A percentile compares a stretch with the other conserved stretches of the same genome.
Conservation (phyloP, 1,284 basidiomycete genomes). For the Ustilago curta region DNA sequence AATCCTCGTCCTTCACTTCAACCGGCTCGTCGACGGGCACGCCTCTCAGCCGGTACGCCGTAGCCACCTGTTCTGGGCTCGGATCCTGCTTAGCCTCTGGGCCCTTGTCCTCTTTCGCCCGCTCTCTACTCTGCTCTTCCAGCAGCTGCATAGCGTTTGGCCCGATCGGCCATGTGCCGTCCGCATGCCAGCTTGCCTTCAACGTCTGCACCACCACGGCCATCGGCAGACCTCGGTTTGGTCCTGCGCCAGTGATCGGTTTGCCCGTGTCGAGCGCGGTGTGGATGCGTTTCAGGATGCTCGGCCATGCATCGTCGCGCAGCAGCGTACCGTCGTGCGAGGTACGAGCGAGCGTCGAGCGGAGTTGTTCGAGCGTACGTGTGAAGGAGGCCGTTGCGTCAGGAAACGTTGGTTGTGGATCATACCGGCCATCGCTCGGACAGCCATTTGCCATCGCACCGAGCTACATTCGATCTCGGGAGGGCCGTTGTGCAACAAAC, state of each 20-base stretch:
- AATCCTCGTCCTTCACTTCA: constrained; percentile 18
- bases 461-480: constrained; percentile 1
- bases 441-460: constrained; percentile 20
- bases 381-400: constrained; percentile 19
- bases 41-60: constrained; percentile 19
- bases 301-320: constrained; percentile 32
- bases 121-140: constrained; percentile 21
- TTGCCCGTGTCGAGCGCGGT: constrained; percentile 31
- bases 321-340: constrained; percentile 17
- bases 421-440: constrained; percentile 5
- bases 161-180: constrained; percentile 46
- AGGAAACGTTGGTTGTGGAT: neutral
- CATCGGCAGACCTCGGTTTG: constrained; percentile 35
- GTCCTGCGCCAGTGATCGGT: constrained; percentile 37
- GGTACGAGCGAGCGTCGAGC: constrained; percentile 17
- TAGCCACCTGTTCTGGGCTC: constrained; percentile 22
- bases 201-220: constrained; percentile 30
- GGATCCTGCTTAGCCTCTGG: constrained; percentile 45
- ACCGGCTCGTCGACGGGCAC: constrained; percentile 20
- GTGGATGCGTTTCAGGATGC: constrained; percentile 33
- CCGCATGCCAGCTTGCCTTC: constrained; percentile 44
- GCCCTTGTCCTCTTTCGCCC: constrained; percentile 13
- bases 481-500: neutral
- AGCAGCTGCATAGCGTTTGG: constrained; percentile 29
- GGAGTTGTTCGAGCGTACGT: constrained; percentile 13